Conservation (phyloP, 2,329 filamentous ascomycete genomes). For the Paraphoma chrysanthemicola region DNA sequence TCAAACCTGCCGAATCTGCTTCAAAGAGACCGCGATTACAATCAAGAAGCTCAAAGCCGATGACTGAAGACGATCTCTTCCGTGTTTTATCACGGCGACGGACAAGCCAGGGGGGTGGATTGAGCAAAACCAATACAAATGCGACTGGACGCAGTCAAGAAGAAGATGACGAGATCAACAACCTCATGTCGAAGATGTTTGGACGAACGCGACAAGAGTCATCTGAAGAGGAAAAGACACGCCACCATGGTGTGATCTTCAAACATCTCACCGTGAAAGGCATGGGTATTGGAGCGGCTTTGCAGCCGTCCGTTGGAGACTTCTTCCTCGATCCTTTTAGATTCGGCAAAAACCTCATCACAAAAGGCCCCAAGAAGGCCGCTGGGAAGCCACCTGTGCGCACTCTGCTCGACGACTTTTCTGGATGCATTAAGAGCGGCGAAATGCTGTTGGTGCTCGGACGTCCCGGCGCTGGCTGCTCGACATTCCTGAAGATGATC, state of each 20-base stretch:
- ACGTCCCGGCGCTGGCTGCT: conserved; percentile 73
- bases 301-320: conserved; percentile 68
- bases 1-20: conserved; percentile 20
- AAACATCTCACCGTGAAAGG: conserved; percentile 69
- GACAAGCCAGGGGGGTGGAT: conserved; percentile 41
- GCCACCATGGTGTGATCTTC: conserved; percentile 73
- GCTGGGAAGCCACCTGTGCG: conserved; percentile 63
- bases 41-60: conserved; percentile 30
- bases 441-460: conserved; percentile 76
- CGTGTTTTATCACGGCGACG: conserved; percentile 57
- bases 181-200: conserved; percentile 74
- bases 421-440: conserved; percentile 74
- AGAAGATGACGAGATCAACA: conserved; percentile 63
- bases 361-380: conserved; percentile 50
- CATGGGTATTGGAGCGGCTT: conserved; percentile 65
- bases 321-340: conserved; percentile 66
- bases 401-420: conserved; percentile 69
- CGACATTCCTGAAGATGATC: conserved; percentile 73
- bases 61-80: conserved; percentile 62
- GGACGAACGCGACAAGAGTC: conserved; percentile 67
- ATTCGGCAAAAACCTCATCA: conserved; percentile 59
- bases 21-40: conserved; percentile 27
- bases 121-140: conserved; percentile 33
- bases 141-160: conserved; percentile 29
- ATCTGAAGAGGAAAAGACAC: conserved; percentile 73